Evolutionary conservation across 2,329 filamentous ascomycete species (phyloP).

Genomic region (Fusarium sp.): DNA sequence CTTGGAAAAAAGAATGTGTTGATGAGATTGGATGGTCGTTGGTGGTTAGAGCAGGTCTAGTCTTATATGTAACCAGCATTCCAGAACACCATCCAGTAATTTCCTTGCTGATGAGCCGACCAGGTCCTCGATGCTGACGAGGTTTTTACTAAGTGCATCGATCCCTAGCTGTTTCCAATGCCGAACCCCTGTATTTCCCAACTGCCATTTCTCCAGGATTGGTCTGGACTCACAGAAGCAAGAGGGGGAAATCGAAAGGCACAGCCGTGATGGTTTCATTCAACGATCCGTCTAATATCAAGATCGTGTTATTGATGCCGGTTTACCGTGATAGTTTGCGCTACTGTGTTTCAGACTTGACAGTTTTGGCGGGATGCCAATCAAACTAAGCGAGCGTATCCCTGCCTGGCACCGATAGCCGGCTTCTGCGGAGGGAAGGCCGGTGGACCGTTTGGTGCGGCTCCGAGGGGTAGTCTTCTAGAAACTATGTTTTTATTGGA

Average conservation of each 20-base stretch:
- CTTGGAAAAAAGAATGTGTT: conserved; percentile 12
- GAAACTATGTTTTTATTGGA: not conserved
- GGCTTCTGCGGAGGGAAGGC: not conserved
- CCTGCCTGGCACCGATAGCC: not conserved
- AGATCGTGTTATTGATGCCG: conserved; percentile 1
- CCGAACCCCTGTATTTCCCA: not conserved
- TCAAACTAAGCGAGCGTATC: not conserved
- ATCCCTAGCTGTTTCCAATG: not conserved
- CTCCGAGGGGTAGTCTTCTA: not conserved
- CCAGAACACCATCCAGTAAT: not conserved
- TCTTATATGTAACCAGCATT: not conserved
- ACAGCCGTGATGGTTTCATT: not conserved
- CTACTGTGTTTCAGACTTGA: not conserved
- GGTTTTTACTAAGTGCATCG: not conserved
- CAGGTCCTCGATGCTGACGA: not conserved
- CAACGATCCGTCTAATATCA: not conserved
- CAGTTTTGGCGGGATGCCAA: not conserved
- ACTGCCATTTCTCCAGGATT: not conserved
- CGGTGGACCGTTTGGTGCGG: not conserved
- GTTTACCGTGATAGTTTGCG: not conserved
- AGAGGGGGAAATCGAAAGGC: not conserved
- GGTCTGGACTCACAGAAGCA: not conserved
- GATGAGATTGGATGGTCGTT: not conserved
- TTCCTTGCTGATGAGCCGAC: not conserved
- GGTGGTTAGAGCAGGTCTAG: not conserved